phyloP scores from a whole-genome alignment of 768 basidiomycete species.

The Auricularia heimuer region DNA sequence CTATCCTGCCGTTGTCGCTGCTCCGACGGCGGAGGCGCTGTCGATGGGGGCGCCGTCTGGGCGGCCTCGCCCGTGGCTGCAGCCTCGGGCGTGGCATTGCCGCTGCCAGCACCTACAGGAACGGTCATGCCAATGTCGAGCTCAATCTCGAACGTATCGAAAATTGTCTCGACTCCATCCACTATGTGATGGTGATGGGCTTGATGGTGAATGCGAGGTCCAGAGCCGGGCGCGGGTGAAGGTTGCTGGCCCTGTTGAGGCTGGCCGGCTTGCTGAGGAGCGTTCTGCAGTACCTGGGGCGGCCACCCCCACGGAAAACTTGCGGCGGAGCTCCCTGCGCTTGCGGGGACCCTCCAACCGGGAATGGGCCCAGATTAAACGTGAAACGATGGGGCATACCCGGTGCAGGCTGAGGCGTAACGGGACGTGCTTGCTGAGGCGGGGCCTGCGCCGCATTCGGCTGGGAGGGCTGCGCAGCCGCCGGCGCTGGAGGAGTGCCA shows the following conservation, averaged over 20 bases:
- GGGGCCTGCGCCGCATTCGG: neutral
- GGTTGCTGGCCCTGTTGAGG: neutral
- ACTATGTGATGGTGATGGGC: neutral
- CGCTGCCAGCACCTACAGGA: neutral
- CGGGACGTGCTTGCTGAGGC: neutral
- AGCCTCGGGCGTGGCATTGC: neutral
- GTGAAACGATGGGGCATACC: neutral
- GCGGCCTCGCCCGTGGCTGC: neutral
- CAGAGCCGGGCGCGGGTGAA: neutral
- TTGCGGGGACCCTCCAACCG: neutral
- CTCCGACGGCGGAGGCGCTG: slow-evolving; percentile 3
- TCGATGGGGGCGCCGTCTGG: neutral
- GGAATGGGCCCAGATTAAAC: neutral
- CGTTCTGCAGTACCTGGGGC: neutral
- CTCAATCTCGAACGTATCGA: neutral
- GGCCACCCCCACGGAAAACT: neutral
- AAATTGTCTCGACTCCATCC: neutral
- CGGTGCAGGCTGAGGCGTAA: neutral
- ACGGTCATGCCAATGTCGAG: neutral
- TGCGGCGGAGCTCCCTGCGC: neutral
- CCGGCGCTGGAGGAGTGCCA: neutral
- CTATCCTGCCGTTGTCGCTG: neutral
- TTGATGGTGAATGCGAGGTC: neutral
- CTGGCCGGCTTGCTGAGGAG: neutral
- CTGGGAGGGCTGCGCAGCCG: too few species aligned